A percentile compares a stretch with the other conserved stretches of the same genome.
phyloP scores from a whole-genome alignment of 192 early-diverging fungal species.

The Podila verticillata region DNA sequence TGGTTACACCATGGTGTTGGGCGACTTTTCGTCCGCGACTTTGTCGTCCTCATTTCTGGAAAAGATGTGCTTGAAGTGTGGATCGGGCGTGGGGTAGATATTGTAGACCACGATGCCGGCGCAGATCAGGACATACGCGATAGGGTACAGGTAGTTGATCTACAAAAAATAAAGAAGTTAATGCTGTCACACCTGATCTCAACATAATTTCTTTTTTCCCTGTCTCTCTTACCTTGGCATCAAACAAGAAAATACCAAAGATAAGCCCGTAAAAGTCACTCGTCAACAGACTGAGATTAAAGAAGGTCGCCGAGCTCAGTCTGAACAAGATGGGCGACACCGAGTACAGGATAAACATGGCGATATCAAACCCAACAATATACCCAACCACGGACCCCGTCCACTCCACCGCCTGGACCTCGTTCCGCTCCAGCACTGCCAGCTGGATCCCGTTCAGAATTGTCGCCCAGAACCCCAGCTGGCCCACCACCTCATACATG shows the following conservation, averaged over 20 bases:
- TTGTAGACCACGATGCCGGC: conserved; percentile 75
- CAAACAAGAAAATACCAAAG: conserved; percentile 78
- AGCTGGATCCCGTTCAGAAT: conserved; percentile 78
- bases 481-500: conserved; percentile 78
- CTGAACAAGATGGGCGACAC: conserved; percentile 76
- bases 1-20: not conserved
- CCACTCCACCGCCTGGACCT: conserved; percentile 50
- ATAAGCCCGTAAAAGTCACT: conserved; percentile 84
- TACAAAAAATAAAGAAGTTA: too few relatives aligned
- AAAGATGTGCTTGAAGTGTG: conserved; percentile 53
- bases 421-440: conserved; percentile 70
- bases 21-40: not conserved
- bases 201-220: too few relatives aligned
- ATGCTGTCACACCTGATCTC: too few relatives aligned
- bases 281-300: conserved; percentile 82
- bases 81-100: conserved; percentile 65
- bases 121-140: conserved; percentile 74
- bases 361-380: conserved; percentile 69
- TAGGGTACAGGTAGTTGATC: conserved; percentile 66
- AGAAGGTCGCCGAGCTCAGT: conserved; percentile 74
- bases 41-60: not conserved
- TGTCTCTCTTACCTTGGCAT: conserved; percentile 62
- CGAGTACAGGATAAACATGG: conserved; percentile 77
- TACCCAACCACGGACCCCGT: conserved; percentile 27
- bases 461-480: conserved; percentile 77